Evolutionary conservation across 768 basidiomycete genomes (phyloP).

Genomic region (Chalciporus sphaerocephalus): DNA sequence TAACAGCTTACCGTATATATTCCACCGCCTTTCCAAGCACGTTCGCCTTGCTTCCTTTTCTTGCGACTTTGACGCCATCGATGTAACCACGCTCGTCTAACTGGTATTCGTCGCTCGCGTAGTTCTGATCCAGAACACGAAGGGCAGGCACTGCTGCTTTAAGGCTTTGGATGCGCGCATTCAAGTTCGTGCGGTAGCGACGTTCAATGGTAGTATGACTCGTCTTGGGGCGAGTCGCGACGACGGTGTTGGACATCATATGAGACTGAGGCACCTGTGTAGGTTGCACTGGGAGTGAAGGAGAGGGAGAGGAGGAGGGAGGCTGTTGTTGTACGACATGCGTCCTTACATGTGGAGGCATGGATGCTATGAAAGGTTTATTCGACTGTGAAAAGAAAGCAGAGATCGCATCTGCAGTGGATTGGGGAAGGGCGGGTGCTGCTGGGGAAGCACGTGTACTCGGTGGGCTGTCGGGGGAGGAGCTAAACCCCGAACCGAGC

Average conservation of each 20-base stretch:
- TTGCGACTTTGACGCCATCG: slow-evolving; percentile 88
- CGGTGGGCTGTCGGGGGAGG: slow-evolving; percentile 27
- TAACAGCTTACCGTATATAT: slow-evolving; percentile 59
- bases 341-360: slow-evolving; percentile 40
- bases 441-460: slow-evolving; percentile 31
- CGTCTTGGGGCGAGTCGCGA: slow-evolving; percentile 50
- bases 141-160: slow-evolving; percentile 81
- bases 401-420: slow-evolving; percentile 22
- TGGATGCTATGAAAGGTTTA: slow-evolving; percentile 32
- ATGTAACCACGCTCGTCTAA: slow-evolving; percentile 84
- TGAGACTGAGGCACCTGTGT: slow-evolving; percentile 24
- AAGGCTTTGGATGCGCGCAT: slow-evolving; percentile 77
- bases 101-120: slow-evolving; percentile 40
- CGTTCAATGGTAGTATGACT: slow-evolving; percentile 88
- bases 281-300: slow-evolving; percentile 29
- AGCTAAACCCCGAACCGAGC: slow-evolving; percentile 19
- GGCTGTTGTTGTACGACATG: slow-evolving; percentile 9
- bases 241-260: slow-evolving; percentile 12
- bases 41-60: slow-evolving; percentile 88
- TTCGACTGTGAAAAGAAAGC: slow-evolving; percentile 16
- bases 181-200: slow-evolving; percentile 83
- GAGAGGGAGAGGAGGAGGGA: slow-evolving; percentile 40
- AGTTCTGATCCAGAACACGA: slow-evolving; percentile 62
- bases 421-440: slow-evolving; percentile 18
- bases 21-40: slow-evolving; percentile 88